Evolutionary conservation across 306 rosid species (phyloP).

Genomic region (Pterocarpus santalinus): DNA sequence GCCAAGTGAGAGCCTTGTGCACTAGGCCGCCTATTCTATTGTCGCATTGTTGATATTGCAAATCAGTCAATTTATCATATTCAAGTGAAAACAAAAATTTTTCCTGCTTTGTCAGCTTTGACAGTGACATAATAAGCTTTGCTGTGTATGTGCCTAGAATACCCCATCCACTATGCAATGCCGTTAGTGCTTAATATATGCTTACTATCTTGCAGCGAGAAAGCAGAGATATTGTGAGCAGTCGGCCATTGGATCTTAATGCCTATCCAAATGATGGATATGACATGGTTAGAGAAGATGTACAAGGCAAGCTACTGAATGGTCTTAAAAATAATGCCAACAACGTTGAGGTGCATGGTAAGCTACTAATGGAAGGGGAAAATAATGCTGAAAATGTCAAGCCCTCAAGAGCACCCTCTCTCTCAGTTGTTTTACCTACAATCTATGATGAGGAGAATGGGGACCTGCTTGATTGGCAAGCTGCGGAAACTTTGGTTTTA

Average conservation of each 20-base stretch:
- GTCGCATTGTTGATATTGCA: background rate
- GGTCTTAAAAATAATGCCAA: background rate
- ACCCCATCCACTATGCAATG: background rate
- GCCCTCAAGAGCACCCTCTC: background rate
- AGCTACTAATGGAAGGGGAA: background rate
- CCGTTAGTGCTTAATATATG: background rate
- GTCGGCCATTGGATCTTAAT: constrained; percentile 11
- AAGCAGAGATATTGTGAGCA: constrained; percentile 6
- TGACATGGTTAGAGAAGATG: background rate
- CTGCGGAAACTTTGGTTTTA: background rate
- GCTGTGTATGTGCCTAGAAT: background rate
- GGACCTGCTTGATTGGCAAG: constrained; percentile 5
- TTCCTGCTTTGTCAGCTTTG: background rate
- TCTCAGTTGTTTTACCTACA: background rate
- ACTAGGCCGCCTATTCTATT: too few species aligned
- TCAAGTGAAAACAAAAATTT: background rate
- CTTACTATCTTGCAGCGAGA: constrained; percentile 28
- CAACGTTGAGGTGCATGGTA: constrained; percentile 4
- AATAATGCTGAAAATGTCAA: background rate
- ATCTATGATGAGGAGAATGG: background rate
- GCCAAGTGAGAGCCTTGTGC: too few species aligned
- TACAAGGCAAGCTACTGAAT: background rate
- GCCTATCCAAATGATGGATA: background rate
- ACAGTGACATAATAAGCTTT: background rate
- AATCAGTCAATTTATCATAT: constrained; percentile 1